Evolutionary conservation across 306 rosid species (phyloP).

Genomic region (Mimosa bimucronata): DNA sequence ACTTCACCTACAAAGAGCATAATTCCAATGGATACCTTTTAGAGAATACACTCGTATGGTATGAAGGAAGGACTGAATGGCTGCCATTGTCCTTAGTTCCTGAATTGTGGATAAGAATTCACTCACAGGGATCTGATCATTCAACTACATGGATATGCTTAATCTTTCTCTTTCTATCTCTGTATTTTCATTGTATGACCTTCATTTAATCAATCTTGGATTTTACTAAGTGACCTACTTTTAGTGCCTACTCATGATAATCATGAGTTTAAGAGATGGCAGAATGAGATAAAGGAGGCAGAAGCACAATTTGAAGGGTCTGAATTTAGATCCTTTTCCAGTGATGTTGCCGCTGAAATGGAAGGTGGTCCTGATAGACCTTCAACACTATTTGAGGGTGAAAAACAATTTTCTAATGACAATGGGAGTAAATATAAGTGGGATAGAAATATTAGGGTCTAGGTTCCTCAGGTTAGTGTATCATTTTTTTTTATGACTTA

Average conservation of each 20-base stretch:
- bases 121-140: conserved; percentile 39
- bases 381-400: conserved; percentile 88
- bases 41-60: conserved; percentile 71
- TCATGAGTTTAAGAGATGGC: conserved; percentile 80
- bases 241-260: conserved; percentile 54
- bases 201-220: conserved; percentile 15
- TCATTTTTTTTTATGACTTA: conserved; percentile 5
- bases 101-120: conserved; percentile 50
- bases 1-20: conserved; percentile 77
- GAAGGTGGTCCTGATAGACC: conserved; percentile 70
- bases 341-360: conserved; percentile 25
- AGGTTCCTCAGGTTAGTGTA: conserved; percentile 89
- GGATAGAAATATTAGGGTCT: conserved; percentile 74
- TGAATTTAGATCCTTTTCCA: conserved; percentile 31
- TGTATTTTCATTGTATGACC: too few relatives aligned
- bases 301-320: conserved; percentile 53
- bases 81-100: conserved; percentile 80
- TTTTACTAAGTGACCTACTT: conserved; percentile 35
- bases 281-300: conserved; percentile 73
- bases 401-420: conserved; percentile 91
- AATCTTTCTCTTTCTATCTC: conserved; percentile 5
- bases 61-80: conserved; percentile 91
- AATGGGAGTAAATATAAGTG: conserved; percentile 91
- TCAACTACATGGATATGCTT: conserved; percentile 54
- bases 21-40: conserved; percentile 72